Percentiles rank a stretch among this genome's conserved stretches.
Evolutionary conservation across 2,329 filamentous ascomycete species (phyloP).

Genomic region (Fusarium verticillioides): DNA sequence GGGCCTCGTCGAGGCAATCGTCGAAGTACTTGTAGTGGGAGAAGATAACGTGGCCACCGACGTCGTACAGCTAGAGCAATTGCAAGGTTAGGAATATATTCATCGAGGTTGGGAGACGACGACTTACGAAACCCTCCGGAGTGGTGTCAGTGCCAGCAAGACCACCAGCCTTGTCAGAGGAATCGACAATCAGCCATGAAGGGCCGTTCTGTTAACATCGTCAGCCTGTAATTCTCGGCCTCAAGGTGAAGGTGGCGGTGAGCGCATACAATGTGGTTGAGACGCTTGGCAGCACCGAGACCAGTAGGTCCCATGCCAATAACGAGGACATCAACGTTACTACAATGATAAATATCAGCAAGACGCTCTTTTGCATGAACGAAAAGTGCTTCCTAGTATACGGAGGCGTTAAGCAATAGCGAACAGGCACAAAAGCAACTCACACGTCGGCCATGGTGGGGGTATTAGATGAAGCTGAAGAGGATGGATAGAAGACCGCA

Average conservation of each 20-base stretch:
- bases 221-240: constrained; percentile 39
- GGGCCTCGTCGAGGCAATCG: constrained; percentile 96
- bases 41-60: constrained; percentile 98
- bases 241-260: constrained; percentile 47
- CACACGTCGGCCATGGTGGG: constrained; percentile 56
- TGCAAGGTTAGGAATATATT: constrained; percentile 31
- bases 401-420: constrained; percentile 9
- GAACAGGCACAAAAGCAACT: constrained; percentile 41
- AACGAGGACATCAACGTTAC: constrained; percentile 95
- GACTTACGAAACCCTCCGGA: constrained; percentile 94
- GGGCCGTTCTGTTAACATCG: constrained; percentile 75
- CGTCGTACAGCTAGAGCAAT: constrained; percentile 85
- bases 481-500: constrained; percentile 15
- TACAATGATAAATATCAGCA: constrained; percentile 52
- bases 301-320: constrained; percentile 98
- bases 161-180: constrained; percentile 91
- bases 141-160: constrained; percentile 96
- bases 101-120: constrained; percentile 9
- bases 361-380: background rate
- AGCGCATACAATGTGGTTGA: constrained; percentile 88
- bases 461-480: constrained; percentile 35
- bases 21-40: constrained; percentile 99
- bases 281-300: constrained; percentile 95
- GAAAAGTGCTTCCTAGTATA: background rate
- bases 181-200: constrained; percentile 96